These are phyloP conservation scores for Podospora tetraspora DNA, from an alignment of 495 filamentous ascomycete species.

Conservation along the genomic window DNA sequence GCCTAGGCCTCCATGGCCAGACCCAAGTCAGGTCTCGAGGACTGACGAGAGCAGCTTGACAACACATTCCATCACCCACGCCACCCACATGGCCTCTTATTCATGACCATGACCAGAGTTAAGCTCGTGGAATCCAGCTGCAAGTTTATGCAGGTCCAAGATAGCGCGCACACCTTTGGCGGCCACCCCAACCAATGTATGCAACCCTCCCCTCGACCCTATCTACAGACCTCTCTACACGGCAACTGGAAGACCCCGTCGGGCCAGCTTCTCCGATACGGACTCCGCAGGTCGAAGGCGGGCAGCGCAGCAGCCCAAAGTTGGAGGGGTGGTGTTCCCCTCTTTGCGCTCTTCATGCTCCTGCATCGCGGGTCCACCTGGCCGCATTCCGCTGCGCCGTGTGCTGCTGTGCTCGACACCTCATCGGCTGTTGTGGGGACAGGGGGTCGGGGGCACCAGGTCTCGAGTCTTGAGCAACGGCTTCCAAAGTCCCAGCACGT, in stretches of 20 bases:
- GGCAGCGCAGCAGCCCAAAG: not conserved
- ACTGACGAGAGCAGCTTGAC: not conserved
- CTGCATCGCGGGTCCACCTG: not conserved
- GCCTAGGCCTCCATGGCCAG: not conserved
- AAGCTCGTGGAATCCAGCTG: not conserved
- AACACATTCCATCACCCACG: not conserved
- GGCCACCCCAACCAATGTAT: not conserved
- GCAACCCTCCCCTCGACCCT: not conserved
- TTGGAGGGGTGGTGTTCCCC: not conserved
- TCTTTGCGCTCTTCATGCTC: not conserved
- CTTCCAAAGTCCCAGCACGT: not conserved
- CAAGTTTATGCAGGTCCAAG: not conserved
- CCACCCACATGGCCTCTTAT: not conserved
- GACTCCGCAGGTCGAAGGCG: not conserved
- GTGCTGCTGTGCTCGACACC: not conserved
- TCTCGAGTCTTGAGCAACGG: not conserved
- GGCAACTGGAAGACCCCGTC: not conserved
- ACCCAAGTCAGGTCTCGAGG: not conserved
- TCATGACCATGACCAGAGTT: not conserved
- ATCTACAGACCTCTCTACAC: not conserved
- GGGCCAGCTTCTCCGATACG: not conserved
- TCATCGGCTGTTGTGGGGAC: not conserved
- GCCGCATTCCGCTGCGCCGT: not conserved
- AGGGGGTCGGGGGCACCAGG: not conserved
- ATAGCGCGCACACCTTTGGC: not conserved